Percentiles rank a stretch among this genome's conserved stretches.
These are phyloP conservation scores for Delonix regia DNA, from an alignment of 306 rosid species.

Conservation along the genomic window DNA sequence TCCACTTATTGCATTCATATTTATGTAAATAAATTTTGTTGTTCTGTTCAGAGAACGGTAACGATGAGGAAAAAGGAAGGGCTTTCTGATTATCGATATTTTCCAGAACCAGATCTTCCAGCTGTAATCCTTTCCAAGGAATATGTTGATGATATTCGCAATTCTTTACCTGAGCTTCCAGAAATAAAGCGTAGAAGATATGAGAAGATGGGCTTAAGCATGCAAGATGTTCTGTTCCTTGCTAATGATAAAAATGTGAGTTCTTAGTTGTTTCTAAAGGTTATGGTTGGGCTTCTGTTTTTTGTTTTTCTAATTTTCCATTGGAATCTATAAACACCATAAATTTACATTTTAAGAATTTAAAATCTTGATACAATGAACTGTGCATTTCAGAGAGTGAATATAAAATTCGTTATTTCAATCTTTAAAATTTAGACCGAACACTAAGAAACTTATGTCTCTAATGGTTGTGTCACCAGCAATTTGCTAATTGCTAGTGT, in stretches of 20 bases:
- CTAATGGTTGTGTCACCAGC: not conserved
- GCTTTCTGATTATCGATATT: slow-evolving; percentile 95
- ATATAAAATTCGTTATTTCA: not conserved
- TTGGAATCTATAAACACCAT: not conserved
- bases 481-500: not conserved
- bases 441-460: not conserved
- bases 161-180: slow-evolving; percentile 91
- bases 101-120: slow-evolving; percentile 97
- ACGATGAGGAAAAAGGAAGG: slow-evolving; percentile 99
- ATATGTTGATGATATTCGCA: slow-evolving; percentile 62
- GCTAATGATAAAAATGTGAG: slow-evolving; percentile 84
- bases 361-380: not conserved
- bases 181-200: slow-evolving; percentile 88
- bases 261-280: slow-evolving; percentile 25
- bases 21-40: slow-evolving; percentile 37
- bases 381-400: not conserved
- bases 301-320: not conserved
- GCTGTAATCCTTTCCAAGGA: slow-evolving; percentile 72
- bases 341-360: slow-evolving; percentile 2
- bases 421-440: not conserved
- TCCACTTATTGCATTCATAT: slow-evolving; percentile 37
- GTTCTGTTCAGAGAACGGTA: slow-evolving; percentile 65
- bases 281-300: not conserved
- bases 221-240: slow-evolving; percentile 94
- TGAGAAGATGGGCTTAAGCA: slow-evolving; percentile 84